Conservation (phyloP, 2,329 filamentous ascomycete species). For the Fusarium subtropicale region DNA sequence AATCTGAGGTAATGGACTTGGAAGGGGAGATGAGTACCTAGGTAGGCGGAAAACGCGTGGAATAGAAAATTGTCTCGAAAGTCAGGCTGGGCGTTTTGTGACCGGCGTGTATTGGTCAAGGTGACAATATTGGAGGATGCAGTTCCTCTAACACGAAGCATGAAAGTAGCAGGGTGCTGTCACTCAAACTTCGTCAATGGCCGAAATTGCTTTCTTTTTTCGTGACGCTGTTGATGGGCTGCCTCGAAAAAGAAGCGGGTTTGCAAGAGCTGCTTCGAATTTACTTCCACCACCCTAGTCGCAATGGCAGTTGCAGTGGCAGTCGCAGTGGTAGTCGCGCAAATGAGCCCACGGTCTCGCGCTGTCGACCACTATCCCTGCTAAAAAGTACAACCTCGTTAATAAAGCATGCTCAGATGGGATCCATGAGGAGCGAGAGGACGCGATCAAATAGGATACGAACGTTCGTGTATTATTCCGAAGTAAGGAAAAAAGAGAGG, state of each 20-base stretch:
- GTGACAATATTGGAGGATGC: conserved; percentile 2
- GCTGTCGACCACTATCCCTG: conserved; percentile 35
- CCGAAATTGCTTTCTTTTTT: conserved; percentile 25
- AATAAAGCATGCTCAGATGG: conserved; percentile 14
- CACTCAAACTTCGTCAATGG: conserved; percentile 22
- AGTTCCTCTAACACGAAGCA: conserved; percentile 7
- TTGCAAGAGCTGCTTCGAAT: conserved; percentile 32
- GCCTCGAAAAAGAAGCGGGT: conserved; percentile 38
- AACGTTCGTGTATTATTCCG: background rate
- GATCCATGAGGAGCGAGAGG: conserved; percentile 4
- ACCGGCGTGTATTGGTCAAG: conserved; percentile 25
- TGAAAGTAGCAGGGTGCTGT: conserved; percentile 14
- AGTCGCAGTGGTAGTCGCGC: conserved; percentile 29
- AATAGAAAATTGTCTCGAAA: conserved; percentile 15
- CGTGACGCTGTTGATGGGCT: conserved; percentile 35
- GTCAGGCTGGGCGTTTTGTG: conserved; percentile 14
- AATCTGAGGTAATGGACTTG: conserved; percentile 25
- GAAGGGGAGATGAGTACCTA: conserved; percentile 30
- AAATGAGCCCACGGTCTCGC: conserved; percentile 43
- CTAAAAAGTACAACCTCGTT: conserved; percentile 24
- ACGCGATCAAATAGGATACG: conserved; percentile 6
- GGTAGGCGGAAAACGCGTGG: conserved; percentile 26
- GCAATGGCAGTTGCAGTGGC: conserved; percentile 18
- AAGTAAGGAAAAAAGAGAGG: conserved; percentile 2
- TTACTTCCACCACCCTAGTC: conserved; percentile 36